Conservation (phyloP, 495 filamentous ascomycete species). For the Xylaria castorea region DNA sequence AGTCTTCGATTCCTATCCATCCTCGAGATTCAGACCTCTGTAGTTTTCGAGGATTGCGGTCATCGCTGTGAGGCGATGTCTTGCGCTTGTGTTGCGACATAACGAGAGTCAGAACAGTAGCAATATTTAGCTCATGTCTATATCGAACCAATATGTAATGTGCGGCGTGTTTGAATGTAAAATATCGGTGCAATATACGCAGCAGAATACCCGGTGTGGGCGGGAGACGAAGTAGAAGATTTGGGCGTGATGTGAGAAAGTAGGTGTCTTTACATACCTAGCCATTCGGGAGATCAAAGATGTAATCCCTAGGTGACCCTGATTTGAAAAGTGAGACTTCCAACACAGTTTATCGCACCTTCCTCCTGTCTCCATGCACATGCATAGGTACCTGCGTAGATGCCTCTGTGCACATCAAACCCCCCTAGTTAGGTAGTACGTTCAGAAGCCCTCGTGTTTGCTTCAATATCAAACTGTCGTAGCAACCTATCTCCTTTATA, state of each 20-base stretch:
- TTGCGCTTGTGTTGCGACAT: conserved; percentile 8
- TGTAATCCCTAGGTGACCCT: not conserved
- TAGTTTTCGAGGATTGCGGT: not conserved
- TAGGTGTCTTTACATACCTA: not conserved
- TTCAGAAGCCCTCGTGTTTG: not conserved
- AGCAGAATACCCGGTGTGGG: not conserved
- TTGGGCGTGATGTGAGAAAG: not conserved
- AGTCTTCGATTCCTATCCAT: not conserved
- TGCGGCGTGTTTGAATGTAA: not conserved
- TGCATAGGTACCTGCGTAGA: not conserved
- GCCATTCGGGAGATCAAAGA: not conserved
- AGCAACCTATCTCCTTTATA: not conserved
- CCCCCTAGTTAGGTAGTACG: not conserved
- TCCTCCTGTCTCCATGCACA: not conserved
- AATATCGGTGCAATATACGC: not conserved
- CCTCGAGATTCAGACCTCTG: not conserved
- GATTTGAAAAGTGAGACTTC: not conserved
- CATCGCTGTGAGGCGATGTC: not conserved
- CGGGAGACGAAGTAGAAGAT: not conserved
- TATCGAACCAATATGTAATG: not conserved
- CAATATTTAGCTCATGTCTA: not conserved
- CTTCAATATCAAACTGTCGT: not conserved
- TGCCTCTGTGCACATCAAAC: not conserved
- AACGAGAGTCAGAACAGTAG: not conserved
- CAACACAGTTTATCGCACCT: not conserved